These are phyloP conservation scores for Crithidia bombi DNA, from an alignment of 208 protist species.

Conservation along the genomic window DNA sequence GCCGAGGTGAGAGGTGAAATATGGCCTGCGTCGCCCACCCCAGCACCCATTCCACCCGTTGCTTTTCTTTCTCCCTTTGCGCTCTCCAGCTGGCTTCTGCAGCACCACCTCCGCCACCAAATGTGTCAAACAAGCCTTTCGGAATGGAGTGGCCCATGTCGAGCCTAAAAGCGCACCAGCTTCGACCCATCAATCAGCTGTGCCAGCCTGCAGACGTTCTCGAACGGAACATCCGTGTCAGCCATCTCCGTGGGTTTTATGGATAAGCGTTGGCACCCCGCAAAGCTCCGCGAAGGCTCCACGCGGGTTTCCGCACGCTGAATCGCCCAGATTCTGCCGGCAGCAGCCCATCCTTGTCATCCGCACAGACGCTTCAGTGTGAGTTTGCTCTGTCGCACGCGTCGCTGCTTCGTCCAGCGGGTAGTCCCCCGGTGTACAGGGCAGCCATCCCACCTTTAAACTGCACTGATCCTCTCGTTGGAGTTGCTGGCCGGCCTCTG, in stretches of 20 bases:
- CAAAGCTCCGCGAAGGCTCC: constrained; percentile 40
- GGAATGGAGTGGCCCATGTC: too few species aligned
- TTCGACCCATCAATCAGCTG: too few species aligned
- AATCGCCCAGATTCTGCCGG: constrained; percentile 59
- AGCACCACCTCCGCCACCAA: too few species aligned
- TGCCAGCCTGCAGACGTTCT: constrained; percentile 60
- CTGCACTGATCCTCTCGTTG: constrained; percentile 38
- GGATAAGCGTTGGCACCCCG: constrained; percentile 34
- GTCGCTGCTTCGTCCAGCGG: constrained; percentile 32
- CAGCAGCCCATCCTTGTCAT: constrained; percentile 43
- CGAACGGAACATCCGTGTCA: constrained; percentile 61
- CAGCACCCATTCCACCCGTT: too few species aligned
- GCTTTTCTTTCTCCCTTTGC: too few species aligned
- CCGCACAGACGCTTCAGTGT: constrained; percentile 35
- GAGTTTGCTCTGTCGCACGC: constrained; percentile 9
- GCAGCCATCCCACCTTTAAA: constrained; percentile 37
- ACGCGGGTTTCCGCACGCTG: constrained; percentile 49
- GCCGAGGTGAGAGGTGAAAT: too few species aligned
- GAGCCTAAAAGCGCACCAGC: constrained; percentile 15
- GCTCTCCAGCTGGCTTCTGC: too few species aligned
- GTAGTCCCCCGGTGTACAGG: constrained; percentile 44
- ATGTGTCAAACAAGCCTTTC: too few species aligned
- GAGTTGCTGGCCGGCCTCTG: constrained; percentile 41
- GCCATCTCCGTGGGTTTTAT: constrained; percentile 64
- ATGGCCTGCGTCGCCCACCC: too few species aligned